A percentile compares a stretch with the other conserved stretches of the same genome.
Conservation (phyloP, 805 yeast genomes). For the Saturnispora bothae region DNA sequence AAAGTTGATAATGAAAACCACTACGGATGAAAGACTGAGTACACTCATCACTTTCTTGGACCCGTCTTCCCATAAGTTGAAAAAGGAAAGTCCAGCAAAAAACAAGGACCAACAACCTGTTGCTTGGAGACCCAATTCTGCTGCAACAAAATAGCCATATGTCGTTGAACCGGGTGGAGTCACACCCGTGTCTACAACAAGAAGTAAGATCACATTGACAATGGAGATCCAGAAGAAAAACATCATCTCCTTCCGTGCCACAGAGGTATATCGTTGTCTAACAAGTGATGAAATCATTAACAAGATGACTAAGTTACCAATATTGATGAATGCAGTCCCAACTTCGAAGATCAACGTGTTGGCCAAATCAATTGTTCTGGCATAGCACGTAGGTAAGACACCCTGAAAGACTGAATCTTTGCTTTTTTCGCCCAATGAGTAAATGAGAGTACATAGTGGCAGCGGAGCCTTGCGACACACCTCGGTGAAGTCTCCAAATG, state of each 20-base stretch:
- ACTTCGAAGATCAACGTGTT: constrained; percentile 85
- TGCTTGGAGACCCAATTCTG: constrained; percentile 66
- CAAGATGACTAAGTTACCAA: constrained; percentile 56
- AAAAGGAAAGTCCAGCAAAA: constrained; percentile 69
- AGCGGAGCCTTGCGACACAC: constrained; percentile 62
- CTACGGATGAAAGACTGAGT: constrained; percentile 39
- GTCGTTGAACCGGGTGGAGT: constrained; percentile 72
- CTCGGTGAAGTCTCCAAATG: constrained; percentile 52
- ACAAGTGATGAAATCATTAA: constrained; percentile 68
- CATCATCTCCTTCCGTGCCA: constrained; percentile 82
- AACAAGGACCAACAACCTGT: constrained; percentile 61
- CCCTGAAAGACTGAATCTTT: constrained; percentile 38
- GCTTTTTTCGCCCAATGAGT: constrained; percentile 29
- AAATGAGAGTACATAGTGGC: constrained; percentile 72
- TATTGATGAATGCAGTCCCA: constrained; percentile 79
- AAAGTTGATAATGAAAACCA: constrained; percentile 57
- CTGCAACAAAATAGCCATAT: constrained; percentile 74
- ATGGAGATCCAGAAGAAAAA: constrained; percentile 55
- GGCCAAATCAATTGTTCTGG: constrained; percentile 78
- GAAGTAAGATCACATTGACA: constrained; percentile 48
- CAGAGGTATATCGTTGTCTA: constrained; percentile 83
- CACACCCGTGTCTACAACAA: constrained; percentile 87
- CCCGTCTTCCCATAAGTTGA: constrained; percentile 94
- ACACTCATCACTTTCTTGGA: constrained; percentile 52
- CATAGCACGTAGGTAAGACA: constrained; percentile 67